phyloP scores from a whole-genome alignment of 805 yeast genomes.

The Pichia heedii region DNA sequence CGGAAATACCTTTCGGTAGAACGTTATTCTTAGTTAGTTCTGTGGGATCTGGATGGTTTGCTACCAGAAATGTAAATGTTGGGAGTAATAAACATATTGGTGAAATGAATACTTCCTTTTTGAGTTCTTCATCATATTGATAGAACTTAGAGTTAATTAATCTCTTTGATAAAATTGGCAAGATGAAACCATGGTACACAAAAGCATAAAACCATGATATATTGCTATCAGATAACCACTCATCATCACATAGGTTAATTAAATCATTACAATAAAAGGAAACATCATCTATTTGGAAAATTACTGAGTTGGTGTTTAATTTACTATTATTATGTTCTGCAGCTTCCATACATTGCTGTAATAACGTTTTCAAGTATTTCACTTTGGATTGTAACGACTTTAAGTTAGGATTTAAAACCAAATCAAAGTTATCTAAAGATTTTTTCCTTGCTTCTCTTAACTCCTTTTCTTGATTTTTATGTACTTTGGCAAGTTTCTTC shows the following conservation, averaged over 20 bases:
- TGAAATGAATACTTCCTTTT: constrained; percentile 1
- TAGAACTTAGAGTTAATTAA: constrained; percentile 19
- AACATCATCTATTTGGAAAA: constrained; percentile 46
- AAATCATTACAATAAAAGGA: constrained; percentile 53
- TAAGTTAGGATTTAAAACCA: background rate
- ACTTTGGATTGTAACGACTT: background rate
- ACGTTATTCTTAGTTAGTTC: constrained; percentile 30
- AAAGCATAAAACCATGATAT: constrained; percentile 55
- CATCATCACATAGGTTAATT: constrained; percentile 47
- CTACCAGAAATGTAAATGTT: constrained; percentile 52
- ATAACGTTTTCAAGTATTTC: background rate
- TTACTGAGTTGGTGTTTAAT: background rate
- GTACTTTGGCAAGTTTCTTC: background rate
- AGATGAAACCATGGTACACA: constrained; percentile 29
- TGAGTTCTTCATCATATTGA: background rate
- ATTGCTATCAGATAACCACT: constrained; percentile 70
- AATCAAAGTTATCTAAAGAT: background rate
- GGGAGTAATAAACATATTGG: constrained; percentile 43
- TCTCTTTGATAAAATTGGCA: constrained; percentile 21
- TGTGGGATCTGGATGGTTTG: constrained; percentile 38
- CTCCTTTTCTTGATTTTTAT: background rate
- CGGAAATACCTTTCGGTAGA: constrained; percentile 33
- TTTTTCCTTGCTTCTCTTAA: background rate
- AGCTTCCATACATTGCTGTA: background rate
- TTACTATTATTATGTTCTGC: background rate